Conservation (phyloP, 345 rosid genomes). For the Citrus hindsii region DNA sequence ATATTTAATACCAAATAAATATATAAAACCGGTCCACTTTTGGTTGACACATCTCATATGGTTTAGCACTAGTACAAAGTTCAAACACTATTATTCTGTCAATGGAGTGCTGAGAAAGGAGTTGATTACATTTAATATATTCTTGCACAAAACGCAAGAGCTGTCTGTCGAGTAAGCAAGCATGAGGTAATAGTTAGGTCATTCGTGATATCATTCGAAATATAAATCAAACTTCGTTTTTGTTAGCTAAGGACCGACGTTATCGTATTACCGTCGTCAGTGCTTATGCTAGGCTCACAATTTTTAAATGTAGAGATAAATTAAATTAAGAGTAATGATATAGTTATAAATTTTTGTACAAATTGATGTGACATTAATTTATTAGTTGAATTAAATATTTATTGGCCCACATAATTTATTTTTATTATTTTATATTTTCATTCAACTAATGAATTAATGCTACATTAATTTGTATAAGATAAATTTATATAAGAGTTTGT, state of each 20-base stretch:
- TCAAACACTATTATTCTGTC: neutral
- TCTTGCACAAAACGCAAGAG: neutral
- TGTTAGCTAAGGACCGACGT: neutral
- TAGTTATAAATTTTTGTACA: no score
- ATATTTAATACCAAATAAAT: no score
- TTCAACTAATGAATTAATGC: rapidly evolving
- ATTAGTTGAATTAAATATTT: no score
- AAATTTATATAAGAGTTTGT: no score
- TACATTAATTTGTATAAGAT: rapidly evolving
- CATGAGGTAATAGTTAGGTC: neutral
- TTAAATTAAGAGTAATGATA: neutral
- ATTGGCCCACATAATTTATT: rapidly evolving
- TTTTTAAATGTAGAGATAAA: no score
- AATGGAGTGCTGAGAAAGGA: neutral
- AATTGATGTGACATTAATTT: rapidly evolving
- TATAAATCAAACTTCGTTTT: neutral
- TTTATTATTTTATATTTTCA: no score
- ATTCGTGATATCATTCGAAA: neutral
- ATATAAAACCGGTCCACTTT: no score
- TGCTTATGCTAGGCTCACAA: neutral
- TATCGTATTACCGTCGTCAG: neutral
- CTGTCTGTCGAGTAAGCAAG: neutral
- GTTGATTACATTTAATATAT: neutral
- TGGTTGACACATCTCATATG: no score
- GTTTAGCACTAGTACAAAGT: no score